Base-by-base conservation (phyloP, 306 rosid species). In the Mimosa bimucronata region DNA sequence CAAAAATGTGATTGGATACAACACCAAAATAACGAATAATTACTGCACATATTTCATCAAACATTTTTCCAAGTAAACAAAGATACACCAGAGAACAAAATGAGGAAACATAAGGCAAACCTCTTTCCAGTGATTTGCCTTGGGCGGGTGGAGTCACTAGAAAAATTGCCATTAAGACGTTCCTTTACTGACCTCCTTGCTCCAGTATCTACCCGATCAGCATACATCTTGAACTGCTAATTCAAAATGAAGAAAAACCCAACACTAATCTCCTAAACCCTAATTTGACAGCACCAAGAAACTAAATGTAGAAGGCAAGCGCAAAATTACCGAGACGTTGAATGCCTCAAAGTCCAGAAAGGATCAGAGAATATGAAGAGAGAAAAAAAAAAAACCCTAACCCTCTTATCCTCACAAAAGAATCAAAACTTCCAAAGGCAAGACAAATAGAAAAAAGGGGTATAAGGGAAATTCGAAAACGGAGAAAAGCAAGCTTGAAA, bases 161-260 rank as follows among this genome's bases (percentile, higher is more conserved):
- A 58, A 60, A 81, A 77, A 80, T 77, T 89, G 6, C 97, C 97
- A 80, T 90, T 88, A 44, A 96, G 98, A 2, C 99, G 97, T 31
- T 96, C 99, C 90, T 88, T 93, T 40, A 90, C 87, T 26, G 99
- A 91, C 86, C 94, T 91, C 81, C 88, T 89, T 18, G 74, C 73
- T 15, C 88, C 98, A 67, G 83, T 82, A 75, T 91, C 98, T 83
- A 86, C 94, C 62, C 94, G 93, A 91, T 96, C 99, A 79, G 99
- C 87, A 83, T 96, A 96, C 99, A 93, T 95, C 78, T 77, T 82
- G 25, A 75, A 46, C 30, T 45, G 9, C n/a, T 29, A 58, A 45
- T 73, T 76, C 48, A 23, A 66, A 78, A 71, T 42, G 19, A 67
- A 52, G 18, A 48, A 29, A 37, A 72, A 15, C 53, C 45, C 42